Conservation (phyloP, 352 stramenopile species). For the Phytophthora foliorum region DNA sequence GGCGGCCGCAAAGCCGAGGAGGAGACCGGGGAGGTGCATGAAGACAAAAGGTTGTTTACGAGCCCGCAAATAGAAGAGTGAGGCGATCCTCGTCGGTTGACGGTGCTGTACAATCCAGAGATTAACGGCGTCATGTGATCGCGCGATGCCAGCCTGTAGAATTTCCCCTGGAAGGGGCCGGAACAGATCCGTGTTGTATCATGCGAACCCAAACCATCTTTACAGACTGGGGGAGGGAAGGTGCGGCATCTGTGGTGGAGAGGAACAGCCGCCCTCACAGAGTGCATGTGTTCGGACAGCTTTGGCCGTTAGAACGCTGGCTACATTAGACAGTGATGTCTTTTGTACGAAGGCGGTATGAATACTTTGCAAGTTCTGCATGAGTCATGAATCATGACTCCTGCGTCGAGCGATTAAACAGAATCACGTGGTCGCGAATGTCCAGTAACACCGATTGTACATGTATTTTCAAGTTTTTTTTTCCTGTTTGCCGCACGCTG, state of each 20-base stretch:
- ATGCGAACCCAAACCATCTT: conserved; percentile 26
- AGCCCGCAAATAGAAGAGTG: conserved; percentile 25
- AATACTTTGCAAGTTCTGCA: not conserved
- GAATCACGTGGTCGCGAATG: no score
- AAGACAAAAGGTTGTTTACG: not conserved
- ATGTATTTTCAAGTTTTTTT: conserved; percentile 7
- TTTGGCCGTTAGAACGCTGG: not conserved
- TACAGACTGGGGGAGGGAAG: conserved; percentile 26
- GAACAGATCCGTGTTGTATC: conserved; percentile 37
- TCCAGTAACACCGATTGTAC: no score
- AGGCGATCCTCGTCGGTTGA: conserved; percentile 7
- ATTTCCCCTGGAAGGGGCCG: no score
- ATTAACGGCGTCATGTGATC: not conserved
- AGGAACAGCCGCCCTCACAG: conserved; percentile 7
- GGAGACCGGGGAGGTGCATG: conserved; percentile 35
- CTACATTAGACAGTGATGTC: not conserved
- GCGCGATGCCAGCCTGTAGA: no score
- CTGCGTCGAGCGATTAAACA: not conserved
- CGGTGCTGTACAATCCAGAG: conserved; percentile 1
- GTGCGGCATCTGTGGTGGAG: conserved; percentile 28
- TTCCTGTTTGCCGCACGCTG: conserved; percentile 5
- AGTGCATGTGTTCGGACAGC: conserved; percentile 6
- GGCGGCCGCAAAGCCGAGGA: conserved; percentile 29
- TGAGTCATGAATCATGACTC: not conserved
- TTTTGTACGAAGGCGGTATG: not conserved